phyloP scores from a whole-genome alignment of 495 filamentous ascomycete genomes.

The Xylaria venustula region DNA sequence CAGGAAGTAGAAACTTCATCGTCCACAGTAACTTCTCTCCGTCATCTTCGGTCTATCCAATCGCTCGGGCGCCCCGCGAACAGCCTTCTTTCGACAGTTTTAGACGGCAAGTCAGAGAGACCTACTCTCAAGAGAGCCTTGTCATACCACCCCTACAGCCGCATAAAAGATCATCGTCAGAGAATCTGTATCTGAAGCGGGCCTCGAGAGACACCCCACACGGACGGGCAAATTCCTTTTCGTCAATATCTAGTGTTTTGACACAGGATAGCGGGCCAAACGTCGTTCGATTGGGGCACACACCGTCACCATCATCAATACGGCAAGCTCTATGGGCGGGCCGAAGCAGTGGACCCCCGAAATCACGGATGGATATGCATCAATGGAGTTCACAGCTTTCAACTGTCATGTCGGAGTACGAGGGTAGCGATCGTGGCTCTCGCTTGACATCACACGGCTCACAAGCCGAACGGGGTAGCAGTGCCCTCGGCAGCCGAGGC shows the following conservation, averaged over 20 bases:
- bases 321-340: conserved; percentile 27
- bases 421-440: conserved; percentile 42
- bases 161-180: conserved; percentile 42
- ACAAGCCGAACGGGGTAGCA: conserved; percentile 37
- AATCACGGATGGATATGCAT: conserved; percentile 37
- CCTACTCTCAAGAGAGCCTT: conserved; percentile 56
- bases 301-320: conserved; percentile 25
- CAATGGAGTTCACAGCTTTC: conserved; percentile 76
- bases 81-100: conserved; percentile 28
- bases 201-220: conserved; percentile 49
- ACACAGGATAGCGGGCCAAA: conserved; percentile 42
- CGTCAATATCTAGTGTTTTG: conserved; percentile 48
- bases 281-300: conserved; percentile 22
- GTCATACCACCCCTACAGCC: conserved; percentile 49
- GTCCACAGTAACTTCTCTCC: conserved; percentile 37
- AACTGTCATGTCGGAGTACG: conserved; percentile 67
- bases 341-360: conserved; percentile 16
- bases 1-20: conserved; percentile 13
- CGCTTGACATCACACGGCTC: conserved; percentile 46
- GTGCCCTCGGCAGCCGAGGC: conserved; percentile 37
- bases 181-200: conserved; percentile 47
- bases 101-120: conserved; percentile 28
- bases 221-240: conserved; percentile 46
- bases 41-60: conserved; percentile 32
- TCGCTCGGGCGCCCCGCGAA: conserved; percentile 18